Conservation (phyloP, 2,329 filamentous ascomycete genomes). For the Ophiosphaerella narmari region DNA sequence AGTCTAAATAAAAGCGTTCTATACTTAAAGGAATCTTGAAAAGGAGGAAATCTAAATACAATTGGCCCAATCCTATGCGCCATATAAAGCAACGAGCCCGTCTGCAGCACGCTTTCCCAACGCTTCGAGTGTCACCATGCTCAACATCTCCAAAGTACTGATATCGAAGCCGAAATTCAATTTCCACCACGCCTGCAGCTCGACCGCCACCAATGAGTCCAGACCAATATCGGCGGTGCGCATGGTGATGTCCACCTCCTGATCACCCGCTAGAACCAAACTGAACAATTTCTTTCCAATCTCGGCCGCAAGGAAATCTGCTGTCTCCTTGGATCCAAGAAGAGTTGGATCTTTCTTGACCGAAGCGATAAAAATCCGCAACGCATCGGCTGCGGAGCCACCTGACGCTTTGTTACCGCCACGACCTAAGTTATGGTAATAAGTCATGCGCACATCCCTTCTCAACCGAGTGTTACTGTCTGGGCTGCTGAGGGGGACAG, state of each 20-base stretch:
- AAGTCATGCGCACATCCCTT: conserved; percentile 26
- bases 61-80: too few relatives aligned
- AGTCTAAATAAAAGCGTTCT: too few relatives aligned
- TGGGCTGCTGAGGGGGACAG: not conserved
- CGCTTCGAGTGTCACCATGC: not conserved
- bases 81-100: not conserved
- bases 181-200: conserved; percentile 48
- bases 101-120: not conserved
- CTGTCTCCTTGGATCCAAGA: conserved; percentile 9
- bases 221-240: conserved; percentile 32
- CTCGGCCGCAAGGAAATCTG: conserved; percentile 17
- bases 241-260: conserved; percentile 16
- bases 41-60: too few relatives aligned
- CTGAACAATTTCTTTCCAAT: conserved; percentile 24
- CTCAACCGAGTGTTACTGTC: conserved; percentile 21
- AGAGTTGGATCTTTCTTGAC: conserved; percentile 12
- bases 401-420: not conserved
- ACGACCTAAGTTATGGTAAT: conserved; percentile 23
- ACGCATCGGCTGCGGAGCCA: conserved; percentile 1
- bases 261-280: conserved; percentile 24
- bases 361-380: conserved; percentile 12
- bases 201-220: conserved; percentile 43
- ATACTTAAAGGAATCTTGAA: too few relatives aligned
- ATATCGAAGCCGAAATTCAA: conserved; percentile 37
- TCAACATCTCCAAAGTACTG: conserved; percentile 27